phyloP scores from a whole-genome alignment of 2,329 filamentous ascomycete species.

The Aphanocladium album region DNA sequence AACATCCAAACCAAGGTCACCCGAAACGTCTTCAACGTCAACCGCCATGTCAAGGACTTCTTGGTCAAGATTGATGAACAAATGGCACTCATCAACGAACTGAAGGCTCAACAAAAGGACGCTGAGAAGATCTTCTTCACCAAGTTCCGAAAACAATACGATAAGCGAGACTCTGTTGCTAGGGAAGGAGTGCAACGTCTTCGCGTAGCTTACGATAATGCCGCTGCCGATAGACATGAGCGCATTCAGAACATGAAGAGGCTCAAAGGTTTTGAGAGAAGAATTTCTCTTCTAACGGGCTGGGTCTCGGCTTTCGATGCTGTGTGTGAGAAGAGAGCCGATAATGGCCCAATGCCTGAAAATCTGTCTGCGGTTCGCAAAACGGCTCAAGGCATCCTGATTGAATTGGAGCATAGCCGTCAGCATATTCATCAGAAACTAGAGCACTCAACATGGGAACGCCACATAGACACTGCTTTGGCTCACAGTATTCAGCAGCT shows the following conservation, averaged over 20 bases:
- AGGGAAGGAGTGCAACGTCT: conserved; percentile 78
- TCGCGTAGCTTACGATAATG: conserved; percentile 78
- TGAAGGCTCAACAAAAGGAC: conserved; percentile 89
- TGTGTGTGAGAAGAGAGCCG: conserved; percentile 62
- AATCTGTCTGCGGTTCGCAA: conserved; percentile 74
- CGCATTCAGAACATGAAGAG: conserved; percentile 76
- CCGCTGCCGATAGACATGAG: conserved; percentile 70
- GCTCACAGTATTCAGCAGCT: conserved; percentile 80
- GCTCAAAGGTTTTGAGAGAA: conserved; percentile 73
- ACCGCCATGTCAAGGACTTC: conserved; percentile 98
- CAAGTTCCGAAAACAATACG: conserved; percentile 86
- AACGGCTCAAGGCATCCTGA: conserved; percentile 79
- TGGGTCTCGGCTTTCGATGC: conserved; percentile 92
- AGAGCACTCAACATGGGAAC: conserved; percentile 79
- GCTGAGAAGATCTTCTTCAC: conserved; percentile 74
- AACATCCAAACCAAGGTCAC: conserved; percentile 99
- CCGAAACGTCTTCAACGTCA: conserved; percentile 98
- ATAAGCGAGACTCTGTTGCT: conserved; percentile 72
- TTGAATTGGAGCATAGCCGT: conserved; percentile 83
- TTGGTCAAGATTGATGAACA: conserved; percentile 99
- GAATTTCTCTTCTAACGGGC: conserved; percentile 78
- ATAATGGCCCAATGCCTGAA: conserved; percentile 61
- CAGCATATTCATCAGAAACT: conserved; percentile 86
- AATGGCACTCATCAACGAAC: conserved; percentile 91
- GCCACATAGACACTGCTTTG: conserved; percentile 78